Evolutionary conservation across 495 filamentous ascomycete species (phyloP), one percentile per base, ranked within the genome.

Genomic region (Hyaloscypha finlandica): DNA sequence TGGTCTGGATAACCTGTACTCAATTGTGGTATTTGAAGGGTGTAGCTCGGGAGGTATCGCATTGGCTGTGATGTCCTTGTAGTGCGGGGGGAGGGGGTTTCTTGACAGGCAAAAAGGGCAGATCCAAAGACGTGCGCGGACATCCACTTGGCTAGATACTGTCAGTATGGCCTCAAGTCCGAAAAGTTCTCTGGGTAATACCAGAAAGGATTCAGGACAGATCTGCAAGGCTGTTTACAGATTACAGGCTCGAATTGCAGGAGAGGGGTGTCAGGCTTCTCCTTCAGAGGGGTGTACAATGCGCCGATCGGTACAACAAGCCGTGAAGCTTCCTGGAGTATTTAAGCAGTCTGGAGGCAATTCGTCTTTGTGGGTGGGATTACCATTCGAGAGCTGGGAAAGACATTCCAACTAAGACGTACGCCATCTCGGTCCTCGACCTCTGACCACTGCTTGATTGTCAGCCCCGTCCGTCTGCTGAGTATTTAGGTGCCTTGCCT

Each of bases 401-500:
- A 97, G 45, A 96, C 96, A 76, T 99, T 99, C 96, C 96, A 99
- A 79, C 95, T 97, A 64, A 99, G 86, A 73, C 96, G 88, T 75
- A 98, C 86, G 63, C 96, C 96, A 89, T 99, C 96, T 56, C 93
- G 88, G 70, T 99, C 96, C 81, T 99, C 96, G 65, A 96, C 88
- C 77, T 96, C 93, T 73, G 91, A 91, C 96, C 96, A 99, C 82
- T 73, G 29, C 9, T 33, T 8, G 12, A 25, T 30, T 30, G 53
- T 68, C 33, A 64, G 52, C 30, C 33, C 12, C 30, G 32, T 11
- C 3, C 9, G 14, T 30, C 3, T 12, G 35, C 20, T n/a, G 19
- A 20, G 11, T 0, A 6, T 6, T 30, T 29, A n/a, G 0, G 6
- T 9, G 1, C 35, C 53, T 32, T 68, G 48, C 66, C 66, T 93